Evolutionary conservation across 345 rosid species (phyloP), one percentile per base, ranked within the genome.

Genomic region (Erucastrum elatum): DNA sequence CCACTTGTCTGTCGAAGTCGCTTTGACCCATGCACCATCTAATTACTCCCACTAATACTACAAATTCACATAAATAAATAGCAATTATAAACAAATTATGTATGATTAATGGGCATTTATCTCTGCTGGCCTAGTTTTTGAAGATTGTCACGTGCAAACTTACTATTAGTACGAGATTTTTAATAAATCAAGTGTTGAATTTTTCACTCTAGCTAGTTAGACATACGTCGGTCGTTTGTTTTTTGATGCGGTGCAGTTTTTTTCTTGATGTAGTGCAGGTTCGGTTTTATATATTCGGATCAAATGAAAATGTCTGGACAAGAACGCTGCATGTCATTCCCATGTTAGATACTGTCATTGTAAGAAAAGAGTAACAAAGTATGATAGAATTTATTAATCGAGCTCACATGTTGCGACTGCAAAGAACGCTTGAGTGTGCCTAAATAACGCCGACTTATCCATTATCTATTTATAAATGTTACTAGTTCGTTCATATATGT

Each of bases 21-120:
- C 76, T 80, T 80, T 75, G 80, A 80, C 79, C 79, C 72, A 80
- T 74, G 82, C 79, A 80, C 79, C 75, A 69, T 68, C 79, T 74
- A 79, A 74, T 64, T 56, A 56, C 70, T 49, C 25, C 77, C 81
- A 78, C 76, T 71, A 71, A 71, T 71, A 61, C 65, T 61, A 17
- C 30, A 30, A 30, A 35, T 64, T 37, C 37, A 27, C 71, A 51
- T 58, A 9, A 27, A 72, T 31, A 66, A 66, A 39, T 64, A 56
- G 37, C 31, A 25, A 34, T 26, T 12, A 49, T 59, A 5, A 66
- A 39, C 29, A 56, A 41, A 8, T 9, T 16, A 33, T 17, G 37
- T 60, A 61, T 51, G 64, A 67, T 79, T 41, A 61, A 37, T 53
- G 35, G 8, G 34, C 8, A 60, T 72, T 73, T 72, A 79, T 74